Evolutionary conservation across 495 filamentous ascomycete genomes (phyloP).

Genomic region (Rhypophila decipiens): DNA sequence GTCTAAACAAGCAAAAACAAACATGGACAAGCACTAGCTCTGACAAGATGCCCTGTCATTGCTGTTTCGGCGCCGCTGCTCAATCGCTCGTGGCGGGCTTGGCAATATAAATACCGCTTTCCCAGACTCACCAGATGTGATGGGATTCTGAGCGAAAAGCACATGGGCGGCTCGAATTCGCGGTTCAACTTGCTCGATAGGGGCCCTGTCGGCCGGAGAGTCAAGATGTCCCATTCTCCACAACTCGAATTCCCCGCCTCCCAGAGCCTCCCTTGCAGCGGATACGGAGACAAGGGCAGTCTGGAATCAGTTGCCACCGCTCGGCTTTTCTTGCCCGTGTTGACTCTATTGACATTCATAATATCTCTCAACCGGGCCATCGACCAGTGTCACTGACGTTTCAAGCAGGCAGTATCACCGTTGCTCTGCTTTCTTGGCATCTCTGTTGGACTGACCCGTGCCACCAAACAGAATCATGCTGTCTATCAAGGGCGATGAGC

Average conservation of each 20-base stretch:
- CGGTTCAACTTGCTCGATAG: neutral
- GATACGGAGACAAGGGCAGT: no score
- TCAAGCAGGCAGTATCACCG: conserved; percentile 19
- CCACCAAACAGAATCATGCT: conserved; percentile 2
- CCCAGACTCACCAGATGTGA: no score
- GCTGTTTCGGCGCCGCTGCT: conserved; percentile 1
- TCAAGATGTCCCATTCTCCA: neutral
- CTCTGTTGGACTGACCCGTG: conserved; percentile 6
- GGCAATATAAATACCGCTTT: no score
- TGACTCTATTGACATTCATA: neutral
- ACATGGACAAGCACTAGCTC: neutral
- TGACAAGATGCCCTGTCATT: neutral
- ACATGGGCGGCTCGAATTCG: neutral
- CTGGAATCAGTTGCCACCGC: no score
- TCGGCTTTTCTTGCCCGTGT: conserved; percentile 3
- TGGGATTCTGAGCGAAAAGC: neutral
- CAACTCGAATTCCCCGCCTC: neutral
- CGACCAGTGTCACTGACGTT: conserved; percentile 23
- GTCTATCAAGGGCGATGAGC: neutral
- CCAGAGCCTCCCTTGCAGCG: neutral
- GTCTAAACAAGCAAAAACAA: neutral
- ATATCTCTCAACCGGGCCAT: neutral
- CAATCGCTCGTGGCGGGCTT: conserved; percentile 1
- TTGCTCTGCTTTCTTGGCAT: conserved; percentile 19
- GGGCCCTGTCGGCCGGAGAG: no score